Conservation (phyloP, 2,329 filamentous ascomycete genomes). For the Plenodomus biglobosus region DNA sequence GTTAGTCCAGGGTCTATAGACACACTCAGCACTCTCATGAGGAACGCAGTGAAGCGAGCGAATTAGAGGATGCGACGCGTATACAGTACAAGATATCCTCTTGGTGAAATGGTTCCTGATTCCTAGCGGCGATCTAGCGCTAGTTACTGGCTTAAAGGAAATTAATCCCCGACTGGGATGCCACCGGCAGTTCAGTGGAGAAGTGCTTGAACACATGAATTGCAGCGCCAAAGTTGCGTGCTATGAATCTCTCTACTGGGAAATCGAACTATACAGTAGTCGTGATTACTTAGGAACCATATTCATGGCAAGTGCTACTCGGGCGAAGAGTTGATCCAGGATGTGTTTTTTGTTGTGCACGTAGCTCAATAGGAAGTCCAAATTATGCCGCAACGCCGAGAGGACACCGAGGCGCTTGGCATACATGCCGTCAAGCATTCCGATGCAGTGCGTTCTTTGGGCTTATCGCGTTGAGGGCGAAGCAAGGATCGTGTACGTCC, state of each 20-base stretch:
- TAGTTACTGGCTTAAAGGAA: slow-evolving; percentile 27
- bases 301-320: not conserved
- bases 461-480: not conserved
- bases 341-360: not conserved
- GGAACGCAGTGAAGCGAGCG: slow-evolving; percentile 21
- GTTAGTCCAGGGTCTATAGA: slow-evolving; percentile 39
- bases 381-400: not conserved
- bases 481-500: slow-evolving; percentile 3
- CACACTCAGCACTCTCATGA: slow-evolving; percentile 16
- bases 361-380: not conserved
- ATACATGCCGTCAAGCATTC: not conserved
- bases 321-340: not conserved
- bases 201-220: slow-evolving; percentile 13
- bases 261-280: too few relatives aligned
- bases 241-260: too few relatives aligned
- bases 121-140: slow-evolving; percentile 12
- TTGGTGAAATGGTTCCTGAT: slow-evolving; percentile 11
- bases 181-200: slow-evolving; percentile 12
- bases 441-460: not conserved
- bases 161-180: slow-evolving; percentile 6
- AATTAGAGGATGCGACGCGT: too few relatives aligned
- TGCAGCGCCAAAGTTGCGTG: slow-evolving; percentile 3
- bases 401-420: not conserved
- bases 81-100: slow-evolving; percentile 6
- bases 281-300: too few relatives aligned